These are phyloP conservation scores for Colletotrichum caudatum DNA, from an alignment of 2,329 filamentous ascomycete genomes.

Conservation along the genomic window DNA sequence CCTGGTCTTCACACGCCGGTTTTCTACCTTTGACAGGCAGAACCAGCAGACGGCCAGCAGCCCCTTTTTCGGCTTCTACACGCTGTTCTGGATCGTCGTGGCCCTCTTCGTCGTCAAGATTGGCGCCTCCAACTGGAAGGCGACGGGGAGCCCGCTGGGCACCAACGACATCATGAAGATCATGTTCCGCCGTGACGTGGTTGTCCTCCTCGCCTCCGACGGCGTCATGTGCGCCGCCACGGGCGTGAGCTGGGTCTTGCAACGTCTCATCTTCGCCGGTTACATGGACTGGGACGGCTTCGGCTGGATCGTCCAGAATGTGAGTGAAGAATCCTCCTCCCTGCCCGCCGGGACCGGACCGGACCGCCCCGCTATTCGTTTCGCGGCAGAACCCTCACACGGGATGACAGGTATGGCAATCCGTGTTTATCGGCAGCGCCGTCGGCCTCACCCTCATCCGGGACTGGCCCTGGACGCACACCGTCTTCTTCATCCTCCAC, in stretches of 20 bases:
- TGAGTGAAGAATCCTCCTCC: slow-evolving; percentile 49
- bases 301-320: slow-evolving; percentile 81
- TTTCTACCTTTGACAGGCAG: slow-evolving; percentile 80
- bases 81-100: slow-evolving; percentile 80
- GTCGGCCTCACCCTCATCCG: slow-evolving; percentile 76
- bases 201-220: slow-evolving; percentile 72
- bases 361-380: not conserved
- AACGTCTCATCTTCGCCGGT: slow-evolving; percentile 69
- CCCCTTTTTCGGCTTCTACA: slow-evolving; percentile 84
- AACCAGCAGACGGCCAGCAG: slow-evolving; percentile 74
- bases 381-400: slow-evolving; percentile 3
- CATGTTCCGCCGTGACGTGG: slow-evolving; percentile 70
- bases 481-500: slow-evolving; percentile 81
- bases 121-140: slow-evolving; percentile 74
- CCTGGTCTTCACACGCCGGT: slow-evolving; percentile 78
- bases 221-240: slow-evolving; percentile 76
- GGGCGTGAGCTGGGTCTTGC: slow-evolving; percentile 73
- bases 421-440: slow-evolving; percentile 69
- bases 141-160: slow-evolving; percentile 76
- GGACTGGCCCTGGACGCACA: slow-evolving; percentile 87
- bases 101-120: slow-evolving; percentile 75
- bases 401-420: slow-evolving; percentile 72
- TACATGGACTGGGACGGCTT: slow-evolving; percentile 74
- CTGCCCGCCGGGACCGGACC: too few species aligned
- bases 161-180: slow-evolving; percentile 77